Base-by-base conservation (phyloP, 768 basidiomycete genomes). In the Pleurotus platypus region DNA sequence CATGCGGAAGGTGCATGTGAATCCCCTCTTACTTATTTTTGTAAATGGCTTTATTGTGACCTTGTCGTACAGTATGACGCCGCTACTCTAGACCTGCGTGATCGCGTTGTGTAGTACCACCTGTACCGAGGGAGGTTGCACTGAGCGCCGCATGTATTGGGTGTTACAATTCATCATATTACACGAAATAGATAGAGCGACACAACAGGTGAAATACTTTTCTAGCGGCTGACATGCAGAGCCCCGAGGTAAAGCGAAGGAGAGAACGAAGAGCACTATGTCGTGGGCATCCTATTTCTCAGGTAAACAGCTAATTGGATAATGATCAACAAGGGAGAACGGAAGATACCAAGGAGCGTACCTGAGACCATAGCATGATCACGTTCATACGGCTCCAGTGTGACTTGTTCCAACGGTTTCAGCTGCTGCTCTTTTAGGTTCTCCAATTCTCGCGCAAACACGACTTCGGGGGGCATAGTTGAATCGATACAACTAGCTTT, bases 401-500 rank as follows among this genome's bases (percentile, higher is more conserved):
- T 97, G 1, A 98, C 85, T 76, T 98, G 96, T 69, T 98, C 94
- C 49, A 94, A 77, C 12, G 97, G 94, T 78, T 94, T 98, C 76
- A 99, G 87, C 64, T 85, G 87, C 66, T 78, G 79, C 47, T 80
- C 78, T 69, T 88, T 85, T 66, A 98, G 77, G 60, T 75, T 81
- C 69, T 93, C 84, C 42, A 98, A 90, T 73, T 98, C 93, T 38
- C 80, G 74, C 1, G 92, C 89, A 65, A 98, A 99, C 47, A 98
- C 88, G 22, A 85, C 86, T 61, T 93, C 92, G 8, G 97, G 86
- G 2, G 92, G 85, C 2, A 82, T 83, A n/a, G 95, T 98, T 43
- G 94, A 98, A 73, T 99, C 97, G 70, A 99, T 90, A 79, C 97
- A 99, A 66, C 90, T 94, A 27, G 97, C 97, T 78, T 99, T 99